Base-by-base conservation (phyloP, 2,329 filamentous ascomycete species). In the Elsinoe perseae region DNA sequence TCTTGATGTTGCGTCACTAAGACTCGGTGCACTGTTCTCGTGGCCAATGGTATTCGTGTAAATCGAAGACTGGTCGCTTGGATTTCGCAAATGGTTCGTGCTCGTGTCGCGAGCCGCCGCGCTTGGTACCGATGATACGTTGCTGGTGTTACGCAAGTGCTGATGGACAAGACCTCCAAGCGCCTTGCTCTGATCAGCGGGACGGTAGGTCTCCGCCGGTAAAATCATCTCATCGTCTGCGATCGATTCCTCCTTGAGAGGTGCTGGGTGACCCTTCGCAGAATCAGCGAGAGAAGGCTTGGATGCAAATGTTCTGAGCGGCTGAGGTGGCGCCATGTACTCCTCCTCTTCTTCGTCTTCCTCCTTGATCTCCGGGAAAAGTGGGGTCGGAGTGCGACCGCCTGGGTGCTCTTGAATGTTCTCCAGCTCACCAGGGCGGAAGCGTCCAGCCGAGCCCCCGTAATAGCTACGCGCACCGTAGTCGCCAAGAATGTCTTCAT, bases 41-140 rank as follows among this genome's bases (percentile, higher is more conserved):
- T 48, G 55, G 16, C 56, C 58, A n/a, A 50, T 55, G 3, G 42
- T 42, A 14, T 50, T 56, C 2, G 56, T 59, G 56, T 89, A 89
- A 23, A 93, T 77, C 0, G 89, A 95, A 0, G 92, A 97, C 12
- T 83, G 80, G 58, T 85, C 85, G 71, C 92, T 97, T 61, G 85
- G 83, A 30, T 83, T 83, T 52, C 93, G 83, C 38, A 97, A 74
- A 74, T 97, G 93, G 60, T 91, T 64, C 46, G 64, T 65, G 52
- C 85, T 92, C 14, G 96, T 76, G 1, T 88, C 89, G 1, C 16
- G 68, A 57, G 20, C 63, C 61, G 34, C 74, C 73, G 61, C 32
- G 14, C 75, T 75, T 0, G 87, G 38, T 3, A 42, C 53, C 1
- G 53, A 56, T 18, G 53, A 56, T 8, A 56, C 53, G 18, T 83